A percentile compares a stretch with the other conserved stretches of the same genome.
phyloP scores from a whole-genome alignment of 805 yeast genomes.

The Lipomyces kockii region DNA sequence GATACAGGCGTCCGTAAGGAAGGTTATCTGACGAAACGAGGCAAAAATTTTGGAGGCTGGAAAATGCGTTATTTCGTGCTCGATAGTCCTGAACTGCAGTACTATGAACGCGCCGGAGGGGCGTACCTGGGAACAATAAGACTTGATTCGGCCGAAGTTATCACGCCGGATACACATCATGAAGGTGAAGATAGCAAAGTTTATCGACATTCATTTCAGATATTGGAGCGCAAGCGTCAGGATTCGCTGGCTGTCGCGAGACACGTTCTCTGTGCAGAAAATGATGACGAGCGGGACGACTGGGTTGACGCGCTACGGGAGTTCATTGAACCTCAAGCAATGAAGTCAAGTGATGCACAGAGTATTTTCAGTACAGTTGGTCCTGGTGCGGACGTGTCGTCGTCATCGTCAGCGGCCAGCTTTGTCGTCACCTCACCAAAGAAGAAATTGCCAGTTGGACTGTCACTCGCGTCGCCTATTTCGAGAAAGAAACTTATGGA shows the following conservation, averaged over 20 bases:
- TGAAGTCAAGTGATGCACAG: not conserved
- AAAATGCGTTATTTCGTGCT: constrained; percentile 69
- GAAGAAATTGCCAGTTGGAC: constrained; percentile 24
- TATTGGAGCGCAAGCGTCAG: constrained; percentile 50
- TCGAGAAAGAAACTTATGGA: constrained; percentile 9
- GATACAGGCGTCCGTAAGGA: constrained; percentile 59
- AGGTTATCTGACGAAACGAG: constrained; percentile 66
- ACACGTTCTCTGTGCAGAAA: constrained; percentile 78
- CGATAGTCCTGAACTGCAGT: constrained; percentile 61
- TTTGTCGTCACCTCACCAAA: constrained; percentile 9
- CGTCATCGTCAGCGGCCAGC: constrained; percentile 9
- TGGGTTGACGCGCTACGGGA: constrained; percentile 61
- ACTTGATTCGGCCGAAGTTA: constrained; percentile 56
- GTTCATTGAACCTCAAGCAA: not conserved
- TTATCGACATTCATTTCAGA: constrained; percentile 63
- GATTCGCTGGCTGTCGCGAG: constrained; percentile 39
- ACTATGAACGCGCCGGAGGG: constrained; percentile 64
- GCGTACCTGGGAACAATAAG: constrained; percentile 57
- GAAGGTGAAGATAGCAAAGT: constrained; percentile 37
- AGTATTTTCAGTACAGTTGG: not conserved
- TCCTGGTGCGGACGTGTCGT: constrained; percentile 8
- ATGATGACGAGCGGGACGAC: constrained; percentile 71
- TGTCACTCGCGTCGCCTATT: constrained; percentile 24
- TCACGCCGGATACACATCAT: constrained; percentile 22
- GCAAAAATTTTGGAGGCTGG: constrained; percentile 73